Conservation (phyloP, 306 rosid genomes). For the Rosa persica region DNA sequence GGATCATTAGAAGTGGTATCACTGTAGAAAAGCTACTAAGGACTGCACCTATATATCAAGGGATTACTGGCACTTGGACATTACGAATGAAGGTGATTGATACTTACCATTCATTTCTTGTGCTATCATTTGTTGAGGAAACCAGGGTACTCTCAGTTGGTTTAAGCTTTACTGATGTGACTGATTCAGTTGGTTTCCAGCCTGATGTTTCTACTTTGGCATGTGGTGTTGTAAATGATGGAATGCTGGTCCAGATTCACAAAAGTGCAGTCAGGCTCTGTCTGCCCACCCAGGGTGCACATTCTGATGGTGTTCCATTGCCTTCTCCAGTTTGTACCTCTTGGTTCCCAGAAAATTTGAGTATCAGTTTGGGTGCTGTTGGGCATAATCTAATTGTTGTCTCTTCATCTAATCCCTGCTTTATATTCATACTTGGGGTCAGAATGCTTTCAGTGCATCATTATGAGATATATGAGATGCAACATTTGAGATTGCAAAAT, state of each 20-base stretch:
- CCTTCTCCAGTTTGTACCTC: slow-evolving; percentile 75
- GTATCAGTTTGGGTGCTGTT: slow-evolving; percentile 92
- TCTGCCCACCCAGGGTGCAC: slow-evolving; percentile 84
- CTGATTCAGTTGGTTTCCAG: slow-evolving; percentile 93
- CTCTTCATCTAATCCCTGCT: slow-evolving; percentile 89
- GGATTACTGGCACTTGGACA: slow-evolving; percentile 86
- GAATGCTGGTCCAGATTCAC: slow-evolving; percentile 80
- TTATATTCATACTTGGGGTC: slow-evolving; percentile 79
- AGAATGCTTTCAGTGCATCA: slow-evolving; percentile 49
- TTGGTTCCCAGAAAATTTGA: slow-evolving; percentile 69
- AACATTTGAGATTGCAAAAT: slow-evolving; percentile 63
- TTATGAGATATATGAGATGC: slow-evolving; percentile 81
- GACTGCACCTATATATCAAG: slow-evolving; percentile 88
- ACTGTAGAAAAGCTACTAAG: slow-evolving; percentile 71
- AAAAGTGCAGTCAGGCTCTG: slow-evolving; percentile 76
- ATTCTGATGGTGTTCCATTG: slow-evolving; percentile 63
- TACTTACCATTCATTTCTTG: slow-evolving; percentile 79
- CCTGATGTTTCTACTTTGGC: slow-evolving; percentile 88
- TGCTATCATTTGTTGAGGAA: slow-evolving; percentile 90
- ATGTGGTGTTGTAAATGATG: slow-evolving; percentile 78
- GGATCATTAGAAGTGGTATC: slow-evolving; percentile 83
- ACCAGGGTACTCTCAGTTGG: slow-evolving; percentile 95
- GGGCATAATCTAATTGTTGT: slow-evolving; percentile 81
- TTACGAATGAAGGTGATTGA: slow-evolving; percentile 71
- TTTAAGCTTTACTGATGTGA: slow-evolving; percentile 89